Evolutionary conservation across 192 early-diverging fungal genomes (phyloP).

Genomic region (Coemansia sp.): DNA sequence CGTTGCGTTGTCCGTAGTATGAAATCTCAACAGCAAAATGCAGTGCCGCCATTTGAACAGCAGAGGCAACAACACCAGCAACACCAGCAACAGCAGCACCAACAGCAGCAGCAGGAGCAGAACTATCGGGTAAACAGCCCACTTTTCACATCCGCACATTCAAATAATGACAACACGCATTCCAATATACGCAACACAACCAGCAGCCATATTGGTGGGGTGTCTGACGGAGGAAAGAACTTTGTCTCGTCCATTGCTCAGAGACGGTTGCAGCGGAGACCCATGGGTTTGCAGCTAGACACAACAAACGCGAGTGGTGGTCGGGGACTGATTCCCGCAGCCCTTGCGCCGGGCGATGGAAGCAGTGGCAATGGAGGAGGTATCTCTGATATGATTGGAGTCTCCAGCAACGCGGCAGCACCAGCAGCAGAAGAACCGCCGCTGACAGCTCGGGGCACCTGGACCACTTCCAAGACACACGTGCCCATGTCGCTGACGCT

Average conservation of each 20-base stretch:
- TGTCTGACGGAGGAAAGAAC: not conserved
- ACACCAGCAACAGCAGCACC: conserved; percentile 8
- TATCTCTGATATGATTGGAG: not conserved
- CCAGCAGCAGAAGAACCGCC: conserved; percentile 18
- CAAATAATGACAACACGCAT: conserved; percentile 1
- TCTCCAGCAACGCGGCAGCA: not conserved
- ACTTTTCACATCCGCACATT: not conserved
- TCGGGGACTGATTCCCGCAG: not conserved
- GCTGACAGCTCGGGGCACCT: conserved; percentile 35
- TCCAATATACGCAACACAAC: not conserved
- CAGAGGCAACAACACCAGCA: not conserved
- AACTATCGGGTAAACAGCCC: not conserved
- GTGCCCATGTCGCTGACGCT: not conserved
- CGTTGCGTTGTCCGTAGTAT: not conserved
- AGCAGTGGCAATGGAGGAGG: not conserved
- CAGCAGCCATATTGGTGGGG: not conserved
- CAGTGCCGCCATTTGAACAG: conserved; percentile 1
- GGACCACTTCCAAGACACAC: conserved; percentile 17
- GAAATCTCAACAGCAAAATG: conserved; percentile 11
- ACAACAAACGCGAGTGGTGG: conserved; percentile 6
- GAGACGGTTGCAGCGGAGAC: conserved; percentile 38
- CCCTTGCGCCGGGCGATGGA: not conserved
- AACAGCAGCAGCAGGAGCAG: not conserved
- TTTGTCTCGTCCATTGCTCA: conserved; percentile 36
- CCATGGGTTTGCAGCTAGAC: conserved; percentile 41